Percentiles rank a stretch among this genome's conserved stretches.
These are phyloP conservation scores for Wallacemonas collosoma DNA, from an alignment of 208 protist species.

Conservation along the genomic window DNA sequence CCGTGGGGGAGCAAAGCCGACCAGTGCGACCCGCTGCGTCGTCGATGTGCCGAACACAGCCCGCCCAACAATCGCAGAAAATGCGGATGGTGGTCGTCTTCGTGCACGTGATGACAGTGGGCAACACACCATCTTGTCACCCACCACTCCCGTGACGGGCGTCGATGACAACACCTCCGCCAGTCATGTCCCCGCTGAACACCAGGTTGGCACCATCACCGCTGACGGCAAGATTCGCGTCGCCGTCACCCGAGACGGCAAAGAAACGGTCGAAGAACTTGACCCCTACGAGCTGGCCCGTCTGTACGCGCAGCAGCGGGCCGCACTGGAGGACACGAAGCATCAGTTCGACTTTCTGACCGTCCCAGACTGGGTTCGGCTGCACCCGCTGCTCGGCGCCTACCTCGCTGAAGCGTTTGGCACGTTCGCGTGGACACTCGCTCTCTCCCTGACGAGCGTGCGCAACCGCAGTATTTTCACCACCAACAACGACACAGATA, in stretches of 20 bases:
- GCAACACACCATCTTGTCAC: background rate
- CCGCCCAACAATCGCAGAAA: too few relatives aligned
- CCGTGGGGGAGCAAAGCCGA: background rate
- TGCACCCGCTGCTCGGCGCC: conserved; percentile 79
- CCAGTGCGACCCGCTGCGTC: background rate
- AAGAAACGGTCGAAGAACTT: conserved; percentile 49
- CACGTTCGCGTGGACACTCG: conserved; percentile 82
- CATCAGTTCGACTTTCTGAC: conserved; percentile 68
- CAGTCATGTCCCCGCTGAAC: background rate
- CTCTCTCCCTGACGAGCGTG: conserved; percentile 68
- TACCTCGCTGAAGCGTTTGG: conserved; percentile 81
- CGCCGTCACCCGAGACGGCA: conserved; percentile 47
- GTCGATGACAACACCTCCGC: background rate
- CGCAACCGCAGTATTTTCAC: conserved; percentile 69
- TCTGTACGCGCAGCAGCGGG: conserved; percentile 71
- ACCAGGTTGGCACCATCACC: conserved; percentile 4
- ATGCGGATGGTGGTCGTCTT: too few relatives aligned
- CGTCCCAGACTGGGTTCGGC: conserved; percentile 81
- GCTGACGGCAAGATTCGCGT: conserved; percentile 25
- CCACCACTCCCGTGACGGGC: background rate
- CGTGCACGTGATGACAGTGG: too few relatives aligned
- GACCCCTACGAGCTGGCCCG: conserved; percentile 61
- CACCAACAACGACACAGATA: conserved; percentile 57
- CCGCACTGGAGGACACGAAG: conserved; percentile 56
- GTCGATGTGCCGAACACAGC: background rate